These are phyloP conservation scores for Rhizopus sp. DNA, from an alignment of 371 early-diverging fungal genomes.

Conservation along the genomic window DNA sequence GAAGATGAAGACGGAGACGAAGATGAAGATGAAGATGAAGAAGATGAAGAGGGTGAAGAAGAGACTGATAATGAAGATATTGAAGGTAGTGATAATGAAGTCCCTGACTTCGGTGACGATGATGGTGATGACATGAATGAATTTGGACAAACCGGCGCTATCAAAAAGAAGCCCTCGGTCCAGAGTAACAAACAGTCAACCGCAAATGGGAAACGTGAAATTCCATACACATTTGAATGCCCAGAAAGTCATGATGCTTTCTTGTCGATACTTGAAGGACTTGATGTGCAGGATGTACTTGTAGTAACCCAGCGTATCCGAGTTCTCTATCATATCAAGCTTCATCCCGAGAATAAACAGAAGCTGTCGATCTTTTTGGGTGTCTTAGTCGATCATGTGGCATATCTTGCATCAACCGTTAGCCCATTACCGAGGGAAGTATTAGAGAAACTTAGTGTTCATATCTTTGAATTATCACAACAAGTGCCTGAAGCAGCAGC, in stretches of 20 bases:
- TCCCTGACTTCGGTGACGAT: slow-evolving; percentile 30
- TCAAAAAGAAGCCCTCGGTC: slow-evolving; percentile 35
- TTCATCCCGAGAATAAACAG: slow-evolving; percentile 75
- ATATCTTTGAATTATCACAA: slow-evolving; percentile 58
- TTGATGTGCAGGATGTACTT: slow-evolving; percentile 62
- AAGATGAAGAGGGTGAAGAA: too few relatives aligned
- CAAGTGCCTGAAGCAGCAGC: slow-evolving; percentile 53
- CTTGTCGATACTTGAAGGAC: slow-evolving; percentile 47
- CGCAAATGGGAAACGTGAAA: slow-evolving; percentile 41
- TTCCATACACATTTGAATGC: slow-evolving; percentile 85
- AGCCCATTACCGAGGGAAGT: slow-evolving; percentile 48
- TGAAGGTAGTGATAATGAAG: slow-evolving; percentile 37
- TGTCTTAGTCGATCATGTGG: slow-evolving; percentile 71
- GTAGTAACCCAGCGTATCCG: slow-evolving; percentile 81
- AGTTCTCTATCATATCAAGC: slow-evolving; percentile 76
- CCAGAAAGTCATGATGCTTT: slow-evolving; percentile 73
- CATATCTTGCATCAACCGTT: slow-evolving; percentile 55
- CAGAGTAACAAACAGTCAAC: slow-evolving; percentile 8
- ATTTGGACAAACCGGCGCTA: slow-evolving; percentile 33
- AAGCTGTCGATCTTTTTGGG: slow-evolving; percentile 63
- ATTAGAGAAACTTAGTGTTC: slow-evolving; percentile 56
- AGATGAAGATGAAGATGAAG: slow-evolving; percentile 55
- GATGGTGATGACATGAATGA: slow-evolving; percentile 58
- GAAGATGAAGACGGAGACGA: slow-evolving; percentile 52
- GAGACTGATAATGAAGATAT: slow-evolving; percentile 43